Percentiles rank a stretch among this genome's conserved stretches.
phyloP scores from a whole-genome alignment of 345 rosid species.

The Laguncularia racemosa region DNA sequence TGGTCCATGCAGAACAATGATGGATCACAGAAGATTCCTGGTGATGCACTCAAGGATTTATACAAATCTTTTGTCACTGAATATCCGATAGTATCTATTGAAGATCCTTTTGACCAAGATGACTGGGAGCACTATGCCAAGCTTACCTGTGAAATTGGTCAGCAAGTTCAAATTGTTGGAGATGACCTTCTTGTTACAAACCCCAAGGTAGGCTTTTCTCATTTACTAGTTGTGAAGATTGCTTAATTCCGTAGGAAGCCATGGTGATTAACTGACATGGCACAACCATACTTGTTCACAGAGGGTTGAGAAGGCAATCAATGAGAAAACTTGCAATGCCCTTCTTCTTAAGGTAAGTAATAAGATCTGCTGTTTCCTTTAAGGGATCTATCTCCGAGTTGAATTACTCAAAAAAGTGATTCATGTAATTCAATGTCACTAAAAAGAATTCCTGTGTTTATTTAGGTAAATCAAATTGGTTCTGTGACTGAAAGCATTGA shows the following conservation, averaged over 20 bases:
- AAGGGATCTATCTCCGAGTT: too few species aligned
- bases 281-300: conserved; percentile 10
- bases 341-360: conserved; percentile 91
- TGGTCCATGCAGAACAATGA: conserved; percentile 42
- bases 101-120: conserved; percentile 74
- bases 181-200: conserved; percentile 70
- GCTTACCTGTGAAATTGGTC: conserved; percentile 50
- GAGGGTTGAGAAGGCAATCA: conserved; percentile 91
- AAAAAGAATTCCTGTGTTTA: not conserved
- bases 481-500: conserved; percentile 96
- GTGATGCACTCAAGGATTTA: conserved; percentile 53
- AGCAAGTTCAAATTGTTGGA: conserved; percentile 59
- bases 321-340: conserved; percentile 84
- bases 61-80: conserved; percentile 50
- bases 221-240: not conserved
- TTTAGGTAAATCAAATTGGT: conserved; percentile 99
- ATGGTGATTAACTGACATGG: not conserved
- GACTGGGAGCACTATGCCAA: conserved; percentile 60
- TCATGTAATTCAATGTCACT: too few species aligned
- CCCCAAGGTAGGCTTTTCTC: conserved; percentile 38
- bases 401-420: too few species aligned
- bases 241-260: not conserved
- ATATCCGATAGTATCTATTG: conserved; percentile 60
- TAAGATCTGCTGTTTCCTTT: too few species aligned
- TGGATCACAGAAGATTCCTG: conserved; percentile 53